Percentiles rank a stretch among this genome's conserved stretches.
Evolutionary conservation across 108 stramenopile genomes (phyloP).

Genomic region (Conticribra weissflogii): DNA sequence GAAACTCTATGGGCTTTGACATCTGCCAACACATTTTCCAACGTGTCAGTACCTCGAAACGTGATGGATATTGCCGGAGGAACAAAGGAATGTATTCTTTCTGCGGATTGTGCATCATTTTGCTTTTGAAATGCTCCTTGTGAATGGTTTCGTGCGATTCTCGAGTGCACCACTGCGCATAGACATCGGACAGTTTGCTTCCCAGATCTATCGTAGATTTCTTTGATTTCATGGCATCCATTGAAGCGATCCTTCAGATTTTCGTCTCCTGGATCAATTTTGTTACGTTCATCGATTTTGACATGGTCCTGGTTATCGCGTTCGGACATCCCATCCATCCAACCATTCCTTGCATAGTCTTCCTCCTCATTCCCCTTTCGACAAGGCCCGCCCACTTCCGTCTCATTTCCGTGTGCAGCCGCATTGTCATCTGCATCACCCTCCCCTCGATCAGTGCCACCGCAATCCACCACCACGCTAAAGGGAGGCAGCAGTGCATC

Average conservation of each 20-base stretch:
- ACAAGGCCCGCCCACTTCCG: too few species aligned
- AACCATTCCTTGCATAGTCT: too few species aligned
- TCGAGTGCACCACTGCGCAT: slow-evolving; percentile 3
- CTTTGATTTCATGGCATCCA: slow-evolving; percentile 4
- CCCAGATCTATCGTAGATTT: slow-evolving; percentile 17
- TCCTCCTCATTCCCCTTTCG: too few species aligned
- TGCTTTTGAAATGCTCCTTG: too few species aligned
- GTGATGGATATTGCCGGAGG: slow-evolving; percentile 11
- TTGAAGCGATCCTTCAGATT: slow-evolving; percentile 1
- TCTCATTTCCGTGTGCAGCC: slow-evolving; percentile 1
- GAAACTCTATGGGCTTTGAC: background rate
- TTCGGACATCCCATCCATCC: too few species aligned
- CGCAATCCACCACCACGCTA: slow-evolving; percentile 6
- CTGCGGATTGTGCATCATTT: too few species aligned
- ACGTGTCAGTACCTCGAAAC: slow-evolving; percentile 12
- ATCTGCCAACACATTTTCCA: slow-evolving; percentile 16
- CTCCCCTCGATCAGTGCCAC: background rate
- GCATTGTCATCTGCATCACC: background rate
- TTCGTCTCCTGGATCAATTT: too few species aligned
- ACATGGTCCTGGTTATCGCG: too few species aligned
- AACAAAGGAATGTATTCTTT: background rate
- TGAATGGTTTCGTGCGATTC: background rate
- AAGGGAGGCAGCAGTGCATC: slow-evolving; percentile 13
- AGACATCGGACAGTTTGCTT: slow-evolving; percentile 14
- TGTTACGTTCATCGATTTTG: too few species aligned